phyloP scores from a whole-genome alignment of 73 alveolate genomes.

The Paramecium biaurelia region DNA sequence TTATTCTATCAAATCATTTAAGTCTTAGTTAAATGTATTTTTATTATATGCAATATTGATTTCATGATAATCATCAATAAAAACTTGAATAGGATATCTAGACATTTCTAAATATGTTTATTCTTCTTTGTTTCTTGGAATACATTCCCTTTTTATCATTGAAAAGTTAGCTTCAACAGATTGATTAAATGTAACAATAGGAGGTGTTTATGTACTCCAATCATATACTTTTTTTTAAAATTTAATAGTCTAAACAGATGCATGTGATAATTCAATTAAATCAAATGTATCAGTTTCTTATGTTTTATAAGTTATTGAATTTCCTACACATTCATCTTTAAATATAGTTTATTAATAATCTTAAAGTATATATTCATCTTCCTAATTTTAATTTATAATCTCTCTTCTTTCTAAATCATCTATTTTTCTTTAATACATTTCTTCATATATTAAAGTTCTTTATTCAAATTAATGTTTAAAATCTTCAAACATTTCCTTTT shows the following conservation, averaged over 20 bases:
- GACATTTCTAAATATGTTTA: constrained; percentile 40
- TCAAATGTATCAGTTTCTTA: not conserved
- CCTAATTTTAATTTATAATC: not conserved
- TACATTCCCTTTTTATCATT: constrained; percentile 38
- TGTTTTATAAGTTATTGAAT: not conserved
- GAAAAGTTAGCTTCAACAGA: constrained; percentile 31
- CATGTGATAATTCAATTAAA: not conserved
- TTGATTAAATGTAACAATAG: not conserved
- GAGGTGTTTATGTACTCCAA: constrained; percentile 6
- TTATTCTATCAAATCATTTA: not conserved
- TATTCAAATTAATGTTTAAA: constrained; percentile 38
- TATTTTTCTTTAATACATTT: not conserved
- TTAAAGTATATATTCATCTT: not conserved
- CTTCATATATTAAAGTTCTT: not conserved
- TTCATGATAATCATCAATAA: constrained; percentile 4
- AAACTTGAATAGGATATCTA: not conserved
- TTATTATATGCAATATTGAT: not conserved
- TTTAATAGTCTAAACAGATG: not conserved
- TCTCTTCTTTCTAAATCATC: constrained; percentile 14
- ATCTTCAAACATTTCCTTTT: constrained; percentile 33
- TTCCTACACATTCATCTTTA: constrained; percentile 33
- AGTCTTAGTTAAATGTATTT: not conserved
- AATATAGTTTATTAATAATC: constrained; percentile 24
- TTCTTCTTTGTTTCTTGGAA: constrained; percentile 29
- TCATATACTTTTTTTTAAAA: not conserved